A percentile compares a stretch with the other conserved stretches of the same genome.
Conservation (phyloP, 208 protist genomes). For the Leishmania lainsoni region DNA sequence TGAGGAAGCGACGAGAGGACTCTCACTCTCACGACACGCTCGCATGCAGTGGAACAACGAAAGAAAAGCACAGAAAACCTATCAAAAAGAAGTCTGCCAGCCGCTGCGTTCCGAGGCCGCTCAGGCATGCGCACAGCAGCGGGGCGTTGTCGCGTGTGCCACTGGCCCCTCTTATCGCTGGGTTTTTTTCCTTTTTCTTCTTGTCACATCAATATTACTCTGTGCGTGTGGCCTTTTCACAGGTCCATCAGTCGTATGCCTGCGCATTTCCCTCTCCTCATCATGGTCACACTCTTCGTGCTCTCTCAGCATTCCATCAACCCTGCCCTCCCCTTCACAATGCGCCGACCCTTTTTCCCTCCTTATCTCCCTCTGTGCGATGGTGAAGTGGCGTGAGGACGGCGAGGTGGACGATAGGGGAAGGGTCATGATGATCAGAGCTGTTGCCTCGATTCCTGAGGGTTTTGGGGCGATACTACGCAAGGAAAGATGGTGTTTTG, state of each 20-base stretch:
- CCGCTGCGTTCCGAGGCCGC: not conserved
- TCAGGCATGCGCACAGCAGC: not conserved
- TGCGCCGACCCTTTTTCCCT: not conserved
- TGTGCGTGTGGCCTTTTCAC: not conserved
- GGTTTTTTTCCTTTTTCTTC: not conserved
- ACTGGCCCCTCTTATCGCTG: not conserved
- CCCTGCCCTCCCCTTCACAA: not conserved
- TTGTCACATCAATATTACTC: not conserved
- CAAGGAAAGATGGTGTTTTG: not conserved
- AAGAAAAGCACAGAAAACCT: not conserved
- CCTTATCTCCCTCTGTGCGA: not conserved
- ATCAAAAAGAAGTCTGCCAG: not conserved
- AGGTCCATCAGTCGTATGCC: not conserved
- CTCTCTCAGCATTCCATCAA: not conserved
- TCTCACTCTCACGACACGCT: not conserved
- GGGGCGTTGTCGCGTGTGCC: not conserved
- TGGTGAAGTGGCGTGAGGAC: not conserved
- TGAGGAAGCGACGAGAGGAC: not conserved
- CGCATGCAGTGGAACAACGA: not conserved
- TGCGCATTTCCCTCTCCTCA: not conserved
- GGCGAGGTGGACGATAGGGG: not conserved
- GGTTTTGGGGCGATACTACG: not conserved
- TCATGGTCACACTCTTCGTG: not conserved
- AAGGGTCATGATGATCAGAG: not conserved
- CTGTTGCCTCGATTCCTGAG: not conserved